A percentile compares a stretch with the other conserved stretches of the same genome.
Evolutionary conservation across 2,329 filamentous ascomycete species (phyloP).

Genomic region (Teratosphaeria viscida): DNA sequence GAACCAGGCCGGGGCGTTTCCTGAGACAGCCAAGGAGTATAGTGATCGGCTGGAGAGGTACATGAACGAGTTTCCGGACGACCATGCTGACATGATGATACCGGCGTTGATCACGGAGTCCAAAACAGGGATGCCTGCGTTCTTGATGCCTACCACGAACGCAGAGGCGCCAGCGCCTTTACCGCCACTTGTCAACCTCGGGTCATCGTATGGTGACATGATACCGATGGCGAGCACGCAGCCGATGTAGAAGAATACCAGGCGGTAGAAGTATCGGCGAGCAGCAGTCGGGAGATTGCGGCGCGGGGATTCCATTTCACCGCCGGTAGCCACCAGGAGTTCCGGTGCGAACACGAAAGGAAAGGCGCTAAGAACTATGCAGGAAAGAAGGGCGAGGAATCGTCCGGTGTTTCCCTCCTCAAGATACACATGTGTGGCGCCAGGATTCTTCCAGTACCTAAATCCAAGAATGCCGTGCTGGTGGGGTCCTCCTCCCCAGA

Average conservation of each 20-base stretch:
- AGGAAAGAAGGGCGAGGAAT: slow-evolving; percentile 43
- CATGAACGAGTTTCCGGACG: slow-evolving; percentile 45
- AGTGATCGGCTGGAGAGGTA: slow-evolving; percentile 44
- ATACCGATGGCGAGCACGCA: slow-evolving; percentile 51
- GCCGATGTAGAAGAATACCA: slow-evolving; percentile 52
- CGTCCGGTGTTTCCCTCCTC: slow-evolving; percentile 37
- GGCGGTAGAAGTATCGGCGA: slow-evolving; percentile 50
- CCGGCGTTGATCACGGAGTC: slow-evolving; percentile 59
- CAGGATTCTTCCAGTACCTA: slow-evolving; percentile 40
- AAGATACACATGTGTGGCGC: slow-evolving; percentile 40
- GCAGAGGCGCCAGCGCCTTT: slow-evolving; percentile 1
- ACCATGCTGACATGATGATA: slow-evolving; percentile 55
- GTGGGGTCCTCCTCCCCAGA: slow-evolving; percentile 46
- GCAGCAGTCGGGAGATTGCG: slow-evolving; percentile 50
- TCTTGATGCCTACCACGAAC: slow-evolving; percentile 20
- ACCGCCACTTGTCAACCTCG: slow-evolving; percentile 33
- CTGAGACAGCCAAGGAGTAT: slow-evolving; percentile 48
- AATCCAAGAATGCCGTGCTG: slow-evolving; percentile 40
- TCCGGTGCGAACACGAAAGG: slow-evolving; percentile 48
- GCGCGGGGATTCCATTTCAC: slow-evolving; percentile 49
- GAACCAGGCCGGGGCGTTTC: slow-evolving; percentile 50
- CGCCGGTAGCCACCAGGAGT: slow-evolving; percentile 41
- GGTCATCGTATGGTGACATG: slow-evolving; percentile 46
- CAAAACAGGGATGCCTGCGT: slow-evolving; percentile 44
- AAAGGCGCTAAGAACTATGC: slow-evolving; percentile 42